These are phyloP conservation scores for Aspergillus hancockii DNA, from an alignment of 495 filamentous ascomycete species.

Conservation along the genomic window DNA sequence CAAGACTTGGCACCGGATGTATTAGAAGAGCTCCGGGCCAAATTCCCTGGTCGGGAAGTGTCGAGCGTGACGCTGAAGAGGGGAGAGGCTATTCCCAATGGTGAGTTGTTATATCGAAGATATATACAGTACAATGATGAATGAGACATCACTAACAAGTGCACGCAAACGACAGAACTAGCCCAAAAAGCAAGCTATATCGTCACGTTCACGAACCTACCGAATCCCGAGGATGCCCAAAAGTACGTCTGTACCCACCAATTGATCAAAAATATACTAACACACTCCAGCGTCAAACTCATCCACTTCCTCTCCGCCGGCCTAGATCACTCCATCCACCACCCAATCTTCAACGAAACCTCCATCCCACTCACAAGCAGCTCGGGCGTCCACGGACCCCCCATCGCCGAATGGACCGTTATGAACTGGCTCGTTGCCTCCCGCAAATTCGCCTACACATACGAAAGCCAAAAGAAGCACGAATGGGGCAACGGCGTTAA, in stretches of 20 bases:
- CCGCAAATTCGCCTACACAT: slow-evolving; percentile 49
- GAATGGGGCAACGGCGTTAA: slow-evolving; percentile 31
- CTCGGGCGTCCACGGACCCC: slow-evolving; percentile 77
- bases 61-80: slow-evolving; percentile 4
- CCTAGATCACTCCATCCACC: slow-evolving; percentile 62
- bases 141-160: neutral
- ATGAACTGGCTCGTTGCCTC: slow-evolving; percentile 59
- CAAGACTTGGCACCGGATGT: slow-evolving; percentile 9
- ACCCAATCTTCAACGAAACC: slow-evolving; percentile 65
- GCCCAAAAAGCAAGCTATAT: slow-evolving; percentile 19
- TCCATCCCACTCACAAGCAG: slow-evolving; percentile 68
- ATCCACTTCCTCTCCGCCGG: slow-evolving; percentile 79
- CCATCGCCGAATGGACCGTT: slow-evolving; percentile 78
- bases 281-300: slow-evolving; percentile 55
- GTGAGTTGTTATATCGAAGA: slow-evolving; percentile 2
- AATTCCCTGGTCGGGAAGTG: slow-evolving; percentile 20
- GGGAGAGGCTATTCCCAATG: slow-evolving; percentile 17
- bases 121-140: neutral
- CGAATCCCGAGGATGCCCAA: slow-evolving; percentile 22
- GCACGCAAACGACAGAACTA: slow-evolving; percentile 8
- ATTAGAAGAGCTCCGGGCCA: slow-evolving; percentile 10
- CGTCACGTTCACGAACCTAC: slow-evolving; percentile 21
- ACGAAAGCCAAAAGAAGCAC: slow-evolving; percentile 46
- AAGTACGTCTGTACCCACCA: slow-evolving; percentile 10
- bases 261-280: neutral